A percentile compares a stretch with the other conserved stretches of the same genome.
phyloP scores from a whole-genome alignment of 495 filamentous ascomycete species.

The Aspergillus baeticus region DNA sequence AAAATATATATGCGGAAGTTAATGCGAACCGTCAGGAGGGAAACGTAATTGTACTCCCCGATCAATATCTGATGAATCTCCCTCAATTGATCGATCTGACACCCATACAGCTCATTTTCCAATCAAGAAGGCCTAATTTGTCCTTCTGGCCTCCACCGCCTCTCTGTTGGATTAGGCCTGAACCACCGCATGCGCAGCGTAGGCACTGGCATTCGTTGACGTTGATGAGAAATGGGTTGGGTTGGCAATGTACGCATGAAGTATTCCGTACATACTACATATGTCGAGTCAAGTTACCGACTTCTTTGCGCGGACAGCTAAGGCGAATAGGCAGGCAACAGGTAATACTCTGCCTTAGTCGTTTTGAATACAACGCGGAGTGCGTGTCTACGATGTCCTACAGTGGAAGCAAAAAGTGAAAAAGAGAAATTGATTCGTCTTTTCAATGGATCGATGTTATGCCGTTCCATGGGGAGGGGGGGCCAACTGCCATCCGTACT shows the following conservation, averaged over 20 bases:
- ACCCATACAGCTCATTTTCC: no score
- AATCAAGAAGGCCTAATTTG: no score
- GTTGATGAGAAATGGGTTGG: not conserved
- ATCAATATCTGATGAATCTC: no score
- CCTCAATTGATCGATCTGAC: no score
- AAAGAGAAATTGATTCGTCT: conserved; percentile 15
- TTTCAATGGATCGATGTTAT: conserved; percentile 15
- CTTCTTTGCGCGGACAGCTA: not conserved
- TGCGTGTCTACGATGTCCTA: not conserved
- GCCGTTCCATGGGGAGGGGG: conserved; percentile 15
- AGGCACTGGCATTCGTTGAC: not conserved
- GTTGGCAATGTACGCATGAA: conserved; percentile 3
- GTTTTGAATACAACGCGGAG: not conserved
- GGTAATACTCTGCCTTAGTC: not conserved
- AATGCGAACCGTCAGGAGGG: no score
- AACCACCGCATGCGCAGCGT: no score
- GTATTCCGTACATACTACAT: not conserved
- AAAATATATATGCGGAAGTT: no score
- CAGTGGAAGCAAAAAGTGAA: not conserved
- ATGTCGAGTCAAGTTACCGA: conserved; percentile 3
- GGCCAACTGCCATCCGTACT: conserved; percentile 11
- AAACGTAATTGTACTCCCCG: no score
- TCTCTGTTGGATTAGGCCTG: no score
- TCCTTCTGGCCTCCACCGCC: no score
- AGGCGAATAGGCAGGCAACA: no score